A percentile compares a stretch with the other conserved stretches of the same genome.
Evolutionary conservation across 257 asterid genomes (phyloP).

Genomic region (Solanum ossicruentum): DNA sequence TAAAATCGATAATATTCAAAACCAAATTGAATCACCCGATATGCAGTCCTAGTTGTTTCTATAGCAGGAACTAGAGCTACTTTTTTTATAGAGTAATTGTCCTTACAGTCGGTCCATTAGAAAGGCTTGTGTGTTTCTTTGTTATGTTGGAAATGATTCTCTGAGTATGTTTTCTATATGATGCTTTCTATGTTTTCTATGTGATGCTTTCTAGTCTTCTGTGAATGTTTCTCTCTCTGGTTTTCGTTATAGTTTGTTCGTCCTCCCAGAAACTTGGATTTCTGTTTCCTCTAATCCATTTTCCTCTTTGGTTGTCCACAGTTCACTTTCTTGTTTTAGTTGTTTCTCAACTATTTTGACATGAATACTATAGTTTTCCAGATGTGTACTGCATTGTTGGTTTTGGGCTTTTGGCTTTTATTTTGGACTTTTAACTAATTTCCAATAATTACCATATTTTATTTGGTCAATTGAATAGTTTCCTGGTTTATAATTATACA

Average conservation of each 20-base stretch:
- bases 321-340: not conserved
- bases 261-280: not conserved
- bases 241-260: not conserved
- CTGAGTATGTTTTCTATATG: not conserved
- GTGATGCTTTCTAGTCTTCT: not conserved
- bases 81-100: not conserved
- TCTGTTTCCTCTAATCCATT: not conserved
- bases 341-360: not conserved
- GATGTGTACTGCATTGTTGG: not conserved
- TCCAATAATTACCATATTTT: not conserved
- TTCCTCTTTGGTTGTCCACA: not conserved
- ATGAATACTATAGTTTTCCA: not conserved
- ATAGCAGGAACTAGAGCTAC: not conserved
- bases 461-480: not conserved
- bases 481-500: not conserved
- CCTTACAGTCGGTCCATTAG: not conserved
- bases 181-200: not conserved
- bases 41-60: not conserved
- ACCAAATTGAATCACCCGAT: no score
- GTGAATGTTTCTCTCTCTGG: not conserved
- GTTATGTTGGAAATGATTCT: not conserved
- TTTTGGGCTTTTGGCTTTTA: not conserved
- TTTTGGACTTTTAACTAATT: not conserved
- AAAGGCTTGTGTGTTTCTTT: not conserved
- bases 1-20: no score